Evolutionary conservation across 2,329 filamentous ascomycete species (phyloP).

Genomic region (Alternaria angustiovoidea): DNA sequence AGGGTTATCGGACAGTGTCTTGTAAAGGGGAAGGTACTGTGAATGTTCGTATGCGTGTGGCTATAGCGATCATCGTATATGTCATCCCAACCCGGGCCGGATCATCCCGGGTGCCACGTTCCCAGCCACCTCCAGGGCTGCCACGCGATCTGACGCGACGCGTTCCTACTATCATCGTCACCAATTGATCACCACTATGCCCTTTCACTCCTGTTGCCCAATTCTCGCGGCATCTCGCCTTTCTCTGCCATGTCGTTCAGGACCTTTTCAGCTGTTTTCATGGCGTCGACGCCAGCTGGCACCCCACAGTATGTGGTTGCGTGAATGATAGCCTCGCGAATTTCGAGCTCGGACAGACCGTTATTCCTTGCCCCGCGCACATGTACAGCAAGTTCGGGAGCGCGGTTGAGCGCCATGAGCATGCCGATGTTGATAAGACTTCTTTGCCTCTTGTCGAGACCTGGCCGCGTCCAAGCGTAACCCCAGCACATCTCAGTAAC

Average conservation of each 20-base stretch:
- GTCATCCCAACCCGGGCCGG: not conserved
- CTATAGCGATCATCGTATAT: not conserved
- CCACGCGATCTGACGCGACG: not conserved
- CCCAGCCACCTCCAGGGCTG: not conserved
- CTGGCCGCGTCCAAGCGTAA: constrained; percentile 69
- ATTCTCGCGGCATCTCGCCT: constrained; percentile 49
- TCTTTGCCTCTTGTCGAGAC: constrained; percentile 67
- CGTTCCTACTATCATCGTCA: not conserved
- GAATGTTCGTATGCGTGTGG: not conserved
- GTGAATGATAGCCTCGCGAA: constrained; percentile 66
- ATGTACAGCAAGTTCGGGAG: constrained; percentile 67
- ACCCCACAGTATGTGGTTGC: constrained; percentile 63
- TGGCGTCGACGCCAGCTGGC: constrained; percentile 63
- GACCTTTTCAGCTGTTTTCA: constrained; percentile 61
- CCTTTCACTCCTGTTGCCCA: constrained; percentile 42
- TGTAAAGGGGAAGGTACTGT: not conserved
- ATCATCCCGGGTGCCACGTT: not conserved
- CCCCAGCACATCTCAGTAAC: constrained; percentile 73
- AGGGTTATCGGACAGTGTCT: not conserved
- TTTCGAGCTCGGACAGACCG: constrained; percentile 67
- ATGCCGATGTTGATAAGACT: constrained; percentile 71
- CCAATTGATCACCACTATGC: constrained; percentile 21
- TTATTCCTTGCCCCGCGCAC: constrained; percentile 70
- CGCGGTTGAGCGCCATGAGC: constrained; percentile 68
- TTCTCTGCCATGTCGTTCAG: constrained; percentile 61